Conservation (phyloP, 306 rosid genomes). For the peach (Prunus persica) region DNA sequence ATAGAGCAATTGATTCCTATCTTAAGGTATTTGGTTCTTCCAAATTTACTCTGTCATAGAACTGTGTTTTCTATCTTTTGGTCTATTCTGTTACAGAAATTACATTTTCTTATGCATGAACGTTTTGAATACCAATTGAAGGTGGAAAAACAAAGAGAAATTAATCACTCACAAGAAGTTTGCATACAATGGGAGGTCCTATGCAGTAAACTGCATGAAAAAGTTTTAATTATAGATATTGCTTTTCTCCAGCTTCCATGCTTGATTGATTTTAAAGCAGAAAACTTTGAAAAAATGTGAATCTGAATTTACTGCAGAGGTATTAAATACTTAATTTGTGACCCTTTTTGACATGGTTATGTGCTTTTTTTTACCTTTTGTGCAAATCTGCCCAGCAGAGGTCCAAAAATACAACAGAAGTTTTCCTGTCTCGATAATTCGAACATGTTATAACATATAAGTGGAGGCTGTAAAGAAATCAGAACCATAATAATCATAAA, state of each 20-base stretch:
- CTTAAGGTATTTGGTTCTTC: conserved; percentile 62
- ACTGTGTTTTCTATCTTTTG: not conserved
- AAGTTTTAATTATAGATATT: not conserved
- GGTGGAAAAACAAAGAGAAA: not conserved
- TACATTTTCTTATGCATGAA: not conserved
- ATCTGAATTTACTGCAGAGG: not conserved
- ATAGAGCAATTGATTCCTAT: conserved; percentile 94
- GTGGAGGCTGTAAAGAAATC: not conserved
- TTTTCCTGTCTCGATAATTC: too few relatives aligned
- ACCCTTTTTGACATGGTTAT: not conserved
- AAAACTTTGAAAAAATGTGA: not conserved
- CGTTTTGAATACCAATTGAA: not conserved
- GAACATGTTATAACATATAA: too few relatives aligned
- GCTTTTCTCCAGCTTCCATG: not conserved
- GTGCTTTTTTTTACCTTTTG: too few relatives aligned
- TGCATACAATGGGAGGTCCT: not conserved
- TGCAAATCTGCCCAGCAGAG: too few relatives aligned
- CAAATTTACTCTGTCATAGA: not conserved
- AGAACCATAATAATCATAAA: not conserved
- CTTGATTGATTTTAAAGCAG: not conserved
- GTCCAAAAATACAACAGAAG: too few relatives aligned
- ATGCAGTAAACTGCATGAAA: not conserved
- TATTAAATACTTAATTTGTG: not conserved
- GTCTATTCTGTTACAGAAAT: not conserved
- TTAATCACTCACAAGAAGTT: not conserved